Evolutionary conservation across 164 flowering plant species (phyloP), one percentile per base, ranked within the genome.

Genomic region (Annona cherimola): DNA sequence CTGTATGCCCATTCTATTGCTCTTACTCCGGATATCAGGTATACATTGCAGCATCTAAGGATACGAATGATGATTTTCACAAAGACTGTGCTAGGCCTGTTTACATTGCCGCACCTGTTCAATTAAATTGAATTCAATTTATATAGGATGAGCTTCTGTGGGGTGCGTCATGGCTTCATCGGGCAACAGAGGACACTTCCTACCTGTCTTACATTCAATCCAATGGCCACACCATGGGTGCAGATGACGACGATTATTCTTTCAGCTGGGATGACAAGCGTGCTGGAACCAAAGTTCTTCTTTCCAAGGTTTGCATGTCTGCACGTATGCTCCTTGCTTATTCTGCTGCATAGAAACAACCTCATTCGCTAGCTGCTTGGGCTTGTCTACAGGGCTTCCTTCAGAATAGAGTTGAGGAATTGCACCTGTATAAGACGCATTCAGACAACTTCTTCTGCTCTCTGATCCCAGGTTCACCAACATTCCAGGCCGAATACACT

Each of bases 201-300:
- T 93, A 89, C 78, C 61, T 90, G 78, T 45, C 78, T 2, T 95
- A 95, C 83, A 93, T 95, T 70, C 88, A 87, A 63, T 78, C 89
- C 63, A 95, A 95, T 55, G 99, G 98, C 60, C 94, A 84, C 70
- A 87, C 83, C 0, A 26, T 90, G 50, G 99, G 99, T 2, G 94
- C 97, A 2, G 86, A 88, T 57, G 92, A 91, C 7, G 94, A 88
- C 74, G 93, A 81, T 76, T 88, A 82, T 81, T 86, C 94, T 26
- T 95, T 95, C 80, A 89, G 98, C 60, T 95, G 99, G 98, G 98
- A 95, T 66, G 92, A 95, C 81, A 95, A 95, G 79, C 75, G 87
- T 55, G 85, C 89, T 50, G 99, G 94, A 59, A 89, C 97, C 46
- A 95, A 89, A 70, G 70, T 95, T 76, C 89, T 95, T 68, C 94